Conservation (phyloP, 257 asterid genomes). For the Perilla frutescens region DNA sequence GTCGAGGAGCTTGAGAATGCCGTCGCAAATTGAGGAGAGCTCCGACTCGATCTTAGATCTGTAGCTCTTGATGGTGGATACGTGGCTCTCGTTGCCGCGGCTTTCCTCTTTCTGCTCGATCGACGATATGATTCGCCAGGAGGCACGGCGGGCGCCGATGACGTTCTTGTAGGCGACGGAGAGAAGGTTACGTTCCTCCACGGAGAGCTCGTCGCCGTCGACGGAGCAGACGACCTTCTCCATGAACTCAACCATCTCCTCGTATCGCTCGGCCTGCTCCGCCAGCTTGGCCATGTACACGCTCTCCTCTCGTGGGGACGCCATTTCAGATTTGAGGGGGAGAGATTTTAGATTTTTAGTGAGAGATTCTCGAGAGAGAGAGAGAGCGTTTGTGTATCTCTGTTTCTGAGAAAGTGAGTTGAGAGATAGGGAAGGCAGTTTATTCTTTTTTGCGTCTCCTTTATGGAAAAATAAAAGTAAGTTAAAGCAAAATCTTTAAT, state of each 20-base stretch:
- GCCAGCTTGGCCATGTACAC: conserved; percentile 56
- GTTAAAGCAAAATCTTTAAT: background rate
- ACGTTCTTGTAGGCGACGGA: conserved; percentile 84
- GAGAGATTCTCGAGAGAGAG: conserved; percentile 8
- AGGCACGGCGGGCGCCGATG: conserved; percentile 83
- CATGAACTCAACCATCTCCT: conserved; percentile 64
- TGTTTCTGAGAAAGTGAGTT: conserved; percentile 23
- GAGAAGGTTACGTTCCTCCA: conserved; percentile 86
- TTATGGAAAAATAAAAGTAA: background rate
- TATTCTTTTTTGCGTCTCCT: background rate
- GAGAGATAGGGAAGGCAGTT: conserved; percentile 22
- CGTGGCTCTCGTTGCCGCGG: conserved; percentile 86
- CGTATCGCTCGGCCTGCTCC: conserved; percentile 64
- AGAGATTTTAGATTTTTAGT: conserved; percentile 26
- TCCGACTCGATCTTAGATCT: conserved; percentile 87
- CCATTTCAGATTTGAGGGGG: conserved; percentile 45
- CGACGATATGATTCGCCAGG: conserved; percentile 80
- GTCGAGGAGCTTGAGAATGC: conserved; percentile 74
- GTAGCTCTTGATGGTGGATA: conserved; percentile 65
- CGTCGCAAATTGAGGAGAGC: conserved; percentile 75
- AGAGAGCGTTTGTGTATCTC: background rate
- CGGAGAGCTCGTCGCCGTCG: conserved; percentile 71
- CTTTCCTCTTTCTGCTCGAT: conserved; percentile 89
- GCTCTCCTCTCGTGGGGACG: conserved; percentile 56
- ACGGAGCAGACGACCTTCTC: conserved; percentile 59